Conservation (phyloP, 2,329 filamentous ascomycete species). For the Zasmidium citrigriseum region DNA sequence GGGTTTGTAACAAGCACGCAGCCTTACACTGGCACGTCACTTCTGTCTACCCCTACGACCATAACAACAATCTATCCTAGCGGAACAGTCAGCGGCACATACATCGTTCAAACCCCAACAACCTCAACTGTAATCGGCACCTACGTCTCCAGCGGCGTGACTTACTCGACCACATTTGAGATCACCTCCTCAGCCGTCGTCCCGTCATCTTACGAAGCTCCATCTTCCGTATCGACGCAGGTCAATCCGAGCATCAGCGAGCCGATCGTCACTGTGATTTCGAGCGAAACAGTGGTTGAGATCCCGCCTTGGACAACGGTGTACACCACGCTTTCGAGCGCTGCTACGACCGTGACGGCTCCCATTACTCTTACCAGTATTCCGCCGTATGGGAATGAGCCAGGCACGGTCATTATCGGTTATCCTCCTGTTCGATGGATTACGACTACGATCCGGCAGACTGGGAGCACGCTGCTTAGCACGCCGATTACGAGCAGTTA, state of each 20-base stretch:
- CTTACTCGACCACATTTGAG: not conserved
- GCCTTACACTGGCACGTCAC: constrained; percentile 7
- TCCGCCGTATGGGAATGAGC: constrained; percentile 6
- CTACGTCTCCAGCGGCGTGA: not conserved
- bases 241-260: not conserved
- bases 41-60: not conserved
- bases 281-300: not conserved
- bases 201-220: not conserved
- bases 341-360: not conserved
- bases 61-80: not conserved
- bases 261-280: not conserved
- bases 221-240: not conserved
- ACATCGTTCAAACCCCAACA: not conserved
- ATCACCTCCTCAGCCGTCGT: not conserved
- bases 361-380: constrained; percentile 8
- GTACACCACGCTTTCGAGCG: not conserved
- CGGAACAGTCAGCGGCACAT: not conserved
- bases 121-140: not conserved
- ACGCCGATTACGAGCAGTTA: constrained; percentile 7
- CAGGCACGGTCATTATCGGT: constrained; percentile 8
- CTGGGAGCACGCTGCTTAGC: constrained; percentile 5
- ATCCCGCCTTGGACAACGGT: not conserved
- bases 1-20: constrained; percentile 2
- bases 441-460: constrained; percentile 8
- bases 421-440: constrained; percentile 2